Percentiles rank a stretch among this genome's conserved stretches.
phyloP scores from a whole-genome alignment of 371 early-diverging fungal species.

The Rhizopus stolonifer region DNA sequence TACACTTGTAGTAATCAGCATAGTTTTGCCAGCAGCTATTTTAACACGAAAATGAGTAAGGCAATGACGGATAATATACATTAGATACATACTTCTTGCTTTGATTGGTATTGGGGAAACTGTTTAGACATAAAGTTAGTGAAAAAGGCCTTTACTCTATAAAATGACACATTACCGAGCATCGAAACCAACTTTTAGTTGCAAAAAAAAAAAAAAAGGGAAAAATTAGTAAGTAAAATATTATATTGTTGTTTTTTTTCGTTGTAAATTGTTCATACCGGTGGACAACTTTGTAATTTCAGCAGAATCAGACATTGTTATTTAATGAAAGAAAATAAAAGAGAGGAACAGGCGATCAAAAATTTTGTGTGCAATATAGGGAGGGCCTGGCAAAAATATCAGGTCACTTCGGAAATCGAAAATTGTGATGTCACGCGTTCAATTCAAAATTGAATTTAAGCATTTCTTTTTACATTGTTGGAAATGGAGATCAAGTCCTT shows the following conservation, averaged over 20 bases:
- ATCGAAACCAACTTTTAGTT: slow-evolving; percentile 54
- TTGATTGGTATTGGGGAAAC: slow-evolving; percentile 97
- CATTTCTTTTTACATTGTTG: background rate
- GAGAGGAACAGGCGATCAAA: background rate
- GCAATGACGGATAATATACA: background rate
- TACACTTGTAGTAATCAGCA: slow-evolving; percentile 89
- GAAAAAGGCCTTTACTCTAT: background rate
- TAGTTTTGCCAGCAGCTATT: slow-evolving; percentile 91
- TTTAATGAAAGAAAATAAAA: background rate
- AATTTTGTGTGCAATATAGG: background rate
- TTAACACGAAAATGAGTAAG: background rate
- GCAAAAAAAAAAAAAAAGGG: background rate
- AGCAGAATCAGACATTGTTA: background rate
- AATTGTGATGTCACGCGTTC: background rate
- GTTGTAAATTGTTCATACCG: background rate
- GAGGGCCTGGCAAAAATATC: slow-evolving; percentile 1
- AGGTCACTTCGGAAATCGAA: background rate
- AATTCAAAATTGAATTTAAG: background rate
- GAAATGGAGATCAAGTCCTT: too few species aligned
- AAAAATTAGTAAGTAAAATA: background rate
- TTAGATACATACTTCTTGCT: slow-evolving; percentile 69
- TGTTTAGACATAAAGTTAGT: slow-evolving; percentile 17
- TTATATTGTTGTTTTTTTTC: background rate
- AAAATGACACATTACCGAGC: slow-evolving; percentile 16
- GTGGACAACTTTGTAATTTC: background rate